These are phyloP conservation scores for Penicillium palitans DNA, from an alignment of 2,329 filamentous ascomycete genomes.

Conservation along the genomic window DNA sequence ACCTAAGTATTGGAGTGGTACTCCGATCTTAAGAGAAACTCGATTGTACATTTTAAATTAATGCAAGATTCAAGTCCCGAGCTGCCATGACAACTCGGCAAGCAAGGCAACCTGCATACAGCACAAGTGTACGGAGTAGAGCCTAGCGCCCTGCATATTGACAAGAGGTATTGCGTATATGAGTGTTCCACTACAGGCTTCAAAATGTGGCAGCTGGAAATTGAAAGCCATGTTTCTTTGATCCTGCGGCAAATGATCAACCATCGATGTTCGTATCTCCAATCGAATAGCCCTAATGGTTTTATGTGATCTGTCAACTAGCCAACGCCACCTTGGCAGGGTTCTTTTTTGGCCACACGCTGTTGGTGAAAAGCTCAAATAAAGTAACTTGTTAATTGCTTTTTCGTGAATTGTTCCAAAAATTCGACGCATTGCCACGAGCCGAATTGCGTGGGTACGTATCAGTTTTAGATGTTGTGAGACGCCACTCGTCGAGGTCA, in stretches of 20 bases:
- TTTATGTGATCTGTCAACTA: not conserved
- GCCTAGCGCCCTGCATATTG: not conserved
- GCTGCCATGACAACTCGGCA: not conserved
- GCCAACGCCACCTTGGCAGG: not conserved
- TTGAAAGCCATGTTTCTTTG: not conserved
- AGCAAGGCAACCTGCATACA: constrained; percentile 1
- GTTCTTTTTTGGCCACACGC: not conserved
- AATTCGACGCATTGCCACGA: not conserved
- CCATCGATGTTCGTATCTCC: not conserved
- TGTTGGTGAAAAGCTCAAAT: not conserved
- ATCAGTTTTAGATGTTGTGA: not conserved
- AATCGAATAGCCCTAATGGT: not conserved
- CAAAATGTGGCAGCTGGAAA: not conserved
- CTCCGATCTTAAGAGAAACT: not conserved
- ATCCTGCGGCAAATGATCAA: not conserved
- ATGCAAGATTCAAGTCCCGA: not conserved
- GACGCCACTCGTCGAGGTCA: not conserved
- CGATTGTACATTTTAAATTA: not conserved
- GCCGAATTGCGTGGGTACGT: not conserved
- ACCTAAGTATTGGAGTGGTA: not conserved
- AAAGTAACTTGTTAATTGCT: not conserved
- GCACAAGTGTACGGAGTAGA: not conserved
- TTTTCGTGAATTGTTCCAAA: not conserved
- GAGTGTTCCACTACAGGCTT: not conserved
- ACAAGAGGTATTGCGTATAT: not conserved